Evolutionary conservation across 331 rosid species (phyloP), one percentile per base, ranked within the genome.

Genomic region (Phaseolus coccineus): DNA sequence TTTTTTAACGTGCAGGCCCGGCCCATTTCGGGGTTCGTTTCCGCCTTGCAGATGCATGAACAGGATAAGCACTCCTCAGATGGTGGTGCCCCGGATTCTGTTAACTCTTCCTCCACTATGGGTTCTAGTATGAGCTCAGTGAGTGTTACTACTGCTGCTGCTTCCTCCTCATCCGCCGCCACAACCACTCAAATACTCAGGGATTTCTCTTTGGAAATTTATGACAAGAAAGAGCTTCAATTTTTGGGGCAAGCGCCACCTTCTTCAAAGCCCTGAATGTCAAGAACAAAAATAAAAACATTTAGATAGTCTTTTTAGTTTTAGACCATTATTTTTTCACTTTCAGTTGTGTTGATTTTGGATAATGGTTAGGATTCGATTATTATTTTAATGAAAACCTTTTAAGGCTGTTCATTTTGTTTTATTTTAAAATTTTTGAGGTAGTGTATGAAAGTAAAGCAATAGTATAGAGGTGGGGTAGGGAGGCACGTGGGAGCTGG

Each of bases 141-240:
- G 8, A 78, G 66, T 68, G 47, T 50, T 37, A 63, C 76, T 64
- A 63, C 76, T 59, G 22, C 84, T 27, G 42, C 81, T 1, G 28
- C 67, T 65, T 65, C 85, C 2, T 51, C 78, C 10, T 76, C 85
- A 0, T 55, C 84, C 22, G 16, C 74, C 27, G 52, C 74, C 5
- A 37, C 85, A 0, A 35, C 86, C 2, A 70, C 91, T 13, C 96
- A 91, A 62, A 82, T 89, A 92, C 86, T 90, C 68, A 89, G 88
- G 78, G 97, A 90, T 73, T 94, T 90, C 65, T 89, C 97, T 27
- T 31, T 94, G 88, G 90, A 90, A 57, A 67, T 87, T 64, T 86
- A 74, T 67, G 98, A 89, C 28, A 94, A 85, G 89, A 94, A 83
- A 79, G 98, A 93, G 78, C 82, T 93, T 24, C 93, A 82, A 71